A percentile compares a stretch with the other conserved stretches of the same genome.
Evolutionary conservation across 2,329 filamentous ascomycete species (phyloP).

Genomic region (Alternaria sp.): DNA sequence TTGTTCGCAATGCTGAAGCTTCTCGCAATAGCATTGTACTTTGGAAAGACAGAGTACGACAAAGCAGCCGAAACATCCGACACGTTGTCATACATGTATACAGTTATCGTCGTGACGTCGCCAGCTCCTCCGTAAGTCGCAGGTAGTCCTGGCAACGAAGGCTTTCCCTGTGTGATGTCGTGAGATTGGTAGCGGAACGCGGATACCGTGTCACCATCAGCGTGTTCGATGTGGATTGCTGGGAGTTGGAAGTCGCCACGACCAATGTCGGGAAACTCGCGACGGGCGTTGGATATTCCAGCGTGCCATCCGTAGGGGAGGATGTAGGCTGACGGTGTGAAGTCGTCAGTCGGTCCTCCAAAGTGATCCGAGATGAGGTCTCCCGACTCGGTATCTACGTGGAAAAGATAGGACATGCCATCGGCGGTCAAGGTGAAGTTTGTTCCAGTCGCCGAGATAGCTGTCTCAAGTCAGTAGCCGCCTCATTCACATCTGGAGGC

Average conservation of each 20-base stretch:
- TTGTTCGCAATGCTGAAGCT: slow-evolving; percentile 70
- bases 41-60: slow-evolving; percentile 70
- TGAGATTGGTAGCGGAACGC: slow-evolving; percentile 67
- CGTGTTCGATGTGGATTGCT: slow-evolving; percentile 67
- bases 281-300: slow-evolving; percentile 60
- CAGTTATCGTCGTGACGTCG: slow-evolving; percentile 66
- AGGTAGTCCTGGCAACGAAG: slow-evolving; percentile 64
- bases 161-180: slow-evolving; percentile 65
- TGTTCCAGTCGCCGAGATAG: slow-evolving; percentile 63
- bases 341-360: slow-evolving; percentile 64
- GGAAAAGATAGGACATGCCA: slow-evolving; percentile 69
- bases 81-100: slow-evolving; percentile 67
- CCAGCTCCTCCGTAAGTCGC: slow-evolving; percentile 65
- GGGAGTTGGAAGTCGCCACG: slow-evolving; percentile 70
- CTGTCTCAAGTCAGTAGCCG: slow-evolving; percentile 45
- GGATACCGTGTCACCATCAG: slow-evolving; percentile 66
- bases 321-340: slow-evolving; percentile 56
- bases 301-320: slow-evolving; percentile 63
- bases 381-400: slow-evolving; percentile 64
- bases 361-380: slow-evolving; percentile 70
- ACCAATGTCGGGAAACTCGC: slow-evolving; percentile 71
- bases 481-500: background rate
- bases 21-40: slow-evolving; percentile 67
- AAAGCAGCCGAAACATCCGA: slow-evolving; percentile 66
- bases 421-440: slow-evolving; percentile 66